phyloP scores from a whole-genome alignment of 129 eudicot species.

The Arctium lappa region DNA sequence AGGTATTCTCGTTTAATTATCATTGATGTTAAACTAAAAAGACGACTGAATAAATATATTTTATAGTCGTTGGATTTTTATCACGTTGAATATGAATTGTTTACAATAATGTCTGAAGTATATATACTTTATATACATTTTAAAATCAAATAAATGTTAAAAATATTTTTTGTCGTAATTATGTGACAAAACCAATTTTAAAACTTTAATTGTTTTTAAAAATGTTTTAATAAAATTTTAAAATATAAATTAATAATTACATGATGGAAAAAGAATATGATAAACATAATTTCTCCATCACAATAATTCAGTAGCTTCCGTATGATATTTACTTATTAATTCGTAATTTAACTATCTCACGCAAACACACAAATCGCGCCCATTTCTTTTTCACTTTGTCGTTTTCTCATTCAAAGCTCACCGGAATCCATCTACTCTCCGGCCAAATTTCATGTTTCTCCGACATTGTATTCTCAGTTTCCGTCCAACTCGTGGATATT shows the following conservation, averaged over 20 bases:
- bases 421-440: constrained; percentile 24
- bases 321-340: constrained; percentile 4
- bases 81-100: not conserved
- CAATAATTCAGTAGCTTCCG: constrained; percentile 7
- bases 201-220: too few species aligned
- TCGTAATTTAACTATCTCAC: constrained; percentile 31
- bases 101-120: too few species aligned
- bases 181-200: not conserved
- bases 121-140: too few species aligned
- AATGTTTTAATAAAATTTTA: not conserved
- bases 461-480: constrained; percentile 4
- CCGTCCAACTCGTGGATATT: not conserved
- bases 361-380: constrained; percentile 40
- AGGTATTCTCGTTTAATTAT: too few species aligned
- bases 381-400: constrained; percentile 37
- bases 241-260: too few species aligned
- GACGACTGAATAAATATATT: too few species aligned
- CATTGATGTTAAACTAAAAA: too few species aligned
- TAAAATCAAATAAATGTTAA: not conserved
- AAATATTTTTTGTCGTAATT: too few species aligned
- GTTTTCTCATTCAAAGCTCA: constrained; percentile 29
- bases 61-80: too few species aligned
- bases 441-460: constrained; percentile 22
- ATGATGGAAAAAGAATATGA: too few species aligned
- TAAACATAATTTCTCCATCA: not conserved